A percentile compares a stretch with the other conserved stretches of the same genome.
phyloP scores from a whole-genome alignment of 306 rosid species.

The Myrica gale region DNA sequence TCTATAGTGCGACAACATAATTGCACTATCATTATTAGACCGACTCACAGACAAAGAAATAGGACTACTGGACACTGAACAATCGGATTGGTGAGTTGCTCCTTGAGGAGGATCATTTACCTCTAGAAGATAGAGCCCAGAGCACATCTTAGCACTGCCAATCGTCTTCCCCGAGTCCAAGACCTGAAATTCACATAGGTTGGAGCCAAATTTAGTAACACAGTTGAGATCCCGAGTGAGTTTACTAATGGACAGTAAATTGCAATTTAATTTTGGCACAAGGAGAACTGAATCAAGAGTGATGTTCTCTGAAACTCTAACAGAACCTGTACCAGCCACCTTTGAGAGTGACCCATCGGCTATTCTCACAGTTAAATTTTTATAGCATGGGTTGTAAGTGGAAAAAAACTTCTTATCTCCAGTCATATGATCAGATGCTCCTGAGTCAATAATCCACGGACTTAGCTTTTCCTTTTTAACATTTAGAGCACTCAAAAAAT shows the following conservation, averaged over 20 bases:
- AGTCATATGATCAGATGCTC: constrained; percentile 6
- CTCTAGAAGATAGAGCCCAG: background rate
- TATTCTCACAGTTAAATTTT: too few species aligned
- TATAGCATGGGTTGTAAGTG: too few species aligned
- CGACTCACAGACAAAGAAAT: too few species aligned
- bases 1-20: background rate
- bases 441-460: constrained; percentile 3
- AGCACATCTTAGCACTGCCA: background rate
- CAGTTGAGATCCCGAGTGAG: background rate
- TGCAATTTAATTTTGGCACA: constrained; percentile 8
- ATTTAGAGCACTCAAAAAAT: constrained; percentile 8
- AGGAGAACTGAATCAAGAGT: background rate
- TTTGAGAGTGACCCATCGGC: too few species aligned
- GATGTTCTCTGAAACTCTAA: background rate
- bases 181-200: constrained; percentile 5
- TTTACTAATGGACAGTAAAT: background rate
- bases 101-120: background rate
- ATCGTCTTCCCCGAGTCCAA: background rate
- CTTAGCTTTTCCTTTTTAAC: background rate
- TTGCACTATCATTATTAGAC: too few species aligned
- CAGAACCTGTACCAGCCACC: background rate
- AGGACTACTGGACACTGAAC: too few species aligned
- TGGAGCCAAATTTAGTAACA: background rate
- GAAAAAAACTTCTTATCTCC: background rate
- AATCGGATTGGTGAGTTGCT: too few species aligned